phyloP scores from a whole-genome alignment of 2,329 filamentous ascomycete species.

The Colletotrichum ledebouriae region DNA sequence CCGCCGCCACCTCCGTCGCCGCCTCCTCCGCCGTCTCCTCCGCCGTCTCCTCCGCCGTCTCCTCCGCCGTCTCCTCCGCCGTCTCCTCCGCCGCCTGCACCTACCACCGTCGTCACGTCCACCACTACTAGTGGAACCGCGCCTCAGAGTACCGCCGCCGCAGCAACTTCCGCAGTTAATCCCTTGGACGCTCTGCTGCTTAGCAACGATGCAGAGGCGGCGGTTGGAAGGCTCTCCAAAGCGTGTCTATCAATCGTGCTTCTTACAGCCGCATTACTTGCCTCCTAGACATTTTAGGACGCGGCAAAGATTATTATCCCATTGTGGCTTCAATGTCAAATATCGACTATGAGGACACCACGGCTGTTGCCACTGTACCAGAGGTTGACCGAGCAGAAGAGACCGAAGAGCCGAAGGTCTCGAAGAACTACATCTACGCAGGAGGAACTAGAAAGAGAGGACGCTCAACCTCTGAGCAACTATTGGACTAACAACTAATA shows the following conservation, averaged over 20 bases:
- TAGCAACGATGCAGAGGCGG: neutral
- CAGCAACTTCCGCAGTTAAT: slow-evolving; percentile 24
- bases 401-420: neutral
- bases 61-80: neutral
- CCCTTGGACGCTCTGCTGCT: slow-evolving; percentile 36
- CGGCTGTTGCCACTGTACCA: too few relatives aligned
- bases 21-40: neutral
- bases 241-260: neutral
- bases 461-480: neutral
- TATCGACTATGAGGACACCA: too few relatives aligned
- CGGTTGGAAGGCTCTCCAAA: neutral
- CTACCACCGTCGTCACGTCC: slow-evolving; percentile 1
- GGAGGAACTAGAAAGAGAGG: neutral
- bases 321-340: too few relatives aligned
- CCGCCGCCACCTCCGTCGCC: neutral
- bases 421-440: neutral
- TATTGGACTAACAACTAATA: slow-evolving; percentile 29
- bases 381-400: too few relatives aligned
- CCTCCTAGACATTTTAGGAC: neutral
- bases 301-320: too few relatives aligned
- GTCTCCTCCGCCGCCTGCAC: neutral
- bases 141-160: slow-evolving; percentile 15
- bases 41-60: neutral
- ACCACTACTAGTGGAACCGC: neutral
- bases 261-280: neutral